Evolutionary conservation across 352 stramenopile species (phyloP), one percentile per base, ranked within the genome.

Genomic region (Phytophthora quininea): DNA sequence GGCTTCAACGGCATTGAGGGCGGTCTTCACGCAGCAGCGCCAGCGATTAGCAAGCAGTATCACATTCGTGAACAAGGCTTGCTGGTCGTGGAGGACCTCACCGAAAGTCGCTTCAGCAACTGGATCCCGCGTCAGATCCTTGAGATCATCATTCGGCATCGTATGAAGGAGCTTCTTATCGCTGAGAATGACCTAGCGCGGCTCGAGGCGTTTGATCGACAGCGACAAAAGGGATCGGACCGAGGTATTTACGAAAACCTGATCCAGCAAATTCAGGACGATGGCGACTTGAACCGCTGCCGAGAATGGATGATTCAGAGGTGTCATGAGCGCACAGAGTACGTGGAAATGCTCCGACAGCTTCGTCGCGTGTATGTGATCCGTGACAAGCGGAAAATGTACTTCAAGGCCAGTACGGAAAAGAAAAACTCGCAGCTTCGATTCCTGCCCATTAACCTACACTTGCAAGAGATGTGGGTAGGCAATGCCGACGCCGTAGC

Each of bases 401-500:
- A 91, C 61, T 95, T 95, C 71, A 96, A 96, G 77, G 70, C 85
- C 10, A 95, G 86, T 58, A 93, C 86, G 1, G 86, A 93, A 46
- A 96, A 96, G 71, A 94, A 94, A 77, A 93, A 92, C 58, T 53
- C 81, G 3, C 71, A 82, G 42, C 57, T 96, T 54, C 81, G 88
- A 27, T 96, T 96, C 57, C 64, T 96, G 10, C 88, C 88, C 3
- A 92, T 94, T 56, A 96, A 96, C 32, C 74, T 96, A 46, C 88
- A 96, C 51, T 38, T 96, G 27, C 88, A 96, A 62, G 86, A 94
- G 52, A 95, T 96, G 86, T 94, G 86, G 84, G 86, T 96, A 2
- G 83, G 82, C 0, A 91, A 79, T 3, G 77, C 79, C 14, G 71
- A 89, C 14, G 55, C 58, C 49, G 74, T 67, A 51, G 73, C 70